Percentiles rank a stretch among this genome's conserved stretches.
Evolutionary conservation across 495 filamentous ascomycete species (phyloP).

Genomic region (Sabuloglossum arenarium): DNA sequence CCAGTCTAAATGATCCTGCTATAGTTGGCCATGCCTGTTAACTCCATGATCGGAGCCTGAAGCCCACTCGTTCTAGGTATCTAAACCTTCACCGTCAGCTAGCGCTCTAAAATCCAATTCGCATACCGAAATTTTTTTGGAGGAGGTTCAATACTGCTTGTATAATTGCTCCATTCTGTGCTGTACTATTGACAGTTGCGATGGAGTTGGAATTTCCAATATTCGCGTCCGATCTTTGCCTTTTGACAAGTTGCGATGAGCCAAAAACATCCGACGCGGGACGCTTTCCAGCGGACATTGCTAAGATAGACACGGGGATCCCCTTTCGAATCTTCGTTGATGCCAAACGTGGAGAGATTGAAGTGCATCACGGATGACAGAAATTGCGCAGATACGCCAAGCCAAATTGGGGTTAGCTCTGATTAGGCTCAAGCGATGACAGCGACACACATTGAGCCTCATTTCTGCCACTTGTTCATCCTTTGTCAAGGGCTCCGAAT

Average conservation of each 20-base stretch:
- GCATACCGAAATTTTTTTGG: constrained; percentile 8
- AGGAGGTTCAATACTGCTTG: constrained; percentile 42
- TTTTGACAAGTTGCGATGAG: constrained; percentile 72
- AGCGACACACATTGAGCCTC: not conserved
- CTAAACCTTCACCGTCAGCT: constrained; percentile 25
- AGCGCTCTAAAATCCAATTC: constrained; percentile 15
- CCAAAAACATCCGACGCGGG: constrained; percentile 63
- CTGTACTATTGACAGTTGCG: constrained; percentile 41
- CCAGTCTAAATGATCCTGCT: not conserved
- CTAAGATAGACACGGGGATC: not conserved
- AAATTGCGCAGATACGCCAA: not conserved
- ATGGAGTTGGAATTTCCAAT: constrained; percentile 38
- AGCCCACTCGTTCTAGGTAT: constrained; percentile 65
- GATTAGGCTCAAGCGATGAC: not conserved
- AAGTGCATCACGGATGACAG: not conserved
- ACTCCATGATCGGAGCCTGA: constrained; percentile 86
- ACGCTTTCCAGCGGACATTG: constrained; percentile 79
- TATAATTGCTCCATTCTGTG: constrained; percentile 52
- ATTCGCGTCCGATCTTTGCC: constrained; percentile 53
- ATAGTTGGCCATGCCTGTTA: constrained; percentile 38
- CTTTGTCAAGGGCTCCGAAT: not conserved
- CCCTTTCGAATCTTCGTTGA: not conserved
- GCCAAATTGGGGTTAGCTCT: not conserved
- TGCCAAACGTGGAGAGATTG: not conserved
- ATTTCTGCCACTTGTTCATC: not conserved